Conservation (phyloP, 129 eudicot genomes). For the Escallonia rubra region DNA sequence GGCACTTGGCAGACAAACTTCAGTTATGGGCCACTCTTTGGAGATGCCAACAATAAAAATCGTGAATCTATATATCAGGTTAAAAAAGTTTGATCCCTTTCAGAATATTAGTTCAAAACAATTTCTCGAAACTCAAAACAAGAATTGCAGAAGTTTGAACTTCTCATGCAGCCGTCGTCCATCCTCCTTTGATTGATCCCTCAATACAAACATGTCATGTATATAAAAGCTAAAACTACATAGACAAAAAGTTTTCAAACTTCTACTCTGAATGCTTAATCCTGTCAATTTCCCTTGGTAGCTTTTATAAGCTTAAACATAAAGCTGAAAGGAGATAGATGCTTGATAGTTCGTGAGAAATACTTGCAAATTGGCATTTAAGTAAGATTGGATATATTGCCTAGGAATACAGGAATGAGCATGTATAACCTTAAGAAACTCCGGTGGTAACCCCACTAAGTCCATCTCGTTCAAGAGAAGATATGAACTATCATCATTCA, state of each 20-base stretch:
- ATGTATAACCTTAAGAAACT: slow-evolving; percentile 56
- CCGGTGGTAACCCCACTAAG: slow-evolving; percentile 73
- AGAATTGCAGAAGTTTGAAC: too few species aligned
- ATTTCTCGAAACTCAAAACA: too few species aligned
- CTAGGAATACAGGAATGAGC: neutral
- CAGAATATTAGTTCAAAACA: neutral
- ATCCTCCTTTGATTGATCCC: too few species aligned
- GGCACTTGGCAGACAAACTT: neutral
- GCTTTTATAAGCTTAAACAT: neutral
- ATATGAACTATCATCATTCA: slow-evolving; percentile 55
- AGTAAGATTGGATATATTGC: slow-evolving; percentile 1
- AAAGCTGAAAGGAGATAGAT: neutral
- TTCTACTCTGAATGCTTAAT: too few species aligned
- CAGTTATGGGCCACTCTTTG: neutral
- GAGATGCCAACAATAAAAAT: neutral
- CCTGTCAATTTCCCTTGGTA: too few species aligned
- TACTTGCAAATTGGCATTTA: neutral
- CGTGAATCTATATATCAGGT: neutral
- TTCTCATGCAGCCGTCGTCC: too few species aligned
- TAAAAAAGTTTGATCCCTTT: neutral
- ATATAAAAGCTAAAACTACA: too few species aligned
- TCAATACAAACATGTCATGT: too few species aligned
- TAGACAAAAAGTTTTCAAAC: too few species aligned
- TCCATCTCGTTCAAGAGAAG: slow-evolving; percentile 65
- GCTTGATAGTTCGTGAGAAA: neutral